phyloP scores from a whole-genome alignment of 441 rosid genomes.

The Kokia cookei region DNA sequence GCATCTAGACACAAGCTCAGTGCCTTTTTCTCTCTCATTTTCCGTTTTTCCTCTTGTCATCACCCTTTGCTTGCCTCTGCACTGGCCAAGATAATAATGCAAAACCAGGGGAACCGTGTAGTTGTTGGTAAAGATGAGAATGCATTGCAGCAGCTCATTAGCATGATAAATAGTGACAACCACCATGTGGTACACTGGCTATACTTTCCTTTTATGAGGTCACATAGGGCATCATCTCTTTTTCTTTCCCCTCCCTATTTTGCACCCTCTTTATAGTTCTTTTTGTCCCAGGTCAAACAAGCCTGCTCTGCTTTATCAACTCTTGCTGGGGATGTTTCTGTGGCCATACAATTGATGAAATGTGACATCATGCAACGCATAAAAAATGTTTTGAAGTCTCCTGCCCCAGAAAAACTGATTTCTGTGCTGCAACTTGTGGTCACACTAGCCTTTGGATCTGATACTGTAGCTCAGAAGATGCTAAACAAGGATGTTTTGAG shows the following conservation, averaged over 20 bases:
- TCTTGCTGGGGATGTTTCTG: slow-evolving; percentile 84
- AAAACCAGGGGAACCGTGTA: slow-evolving; percentile 84
- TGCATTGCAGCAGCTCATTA: slow-evolving; percentile 96
- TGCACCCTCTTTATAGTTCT: slow-evolving; percentile 19
- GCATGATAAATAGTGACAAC: slow-evolving; percentile 95
- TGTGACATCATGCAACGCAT: slow-evolving; percentile 95
- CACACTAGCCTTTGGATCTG: slow-evolving; percentile 82
- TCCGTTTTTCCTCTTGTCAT: slow-evolving; percentile 96
- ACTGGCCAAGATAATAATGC: slow-evolving; percentile 91
- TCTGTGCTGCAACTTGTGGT: slow-evolving; percentile 87
- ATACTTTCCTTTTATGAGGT: slow-evolving; percentile 10
- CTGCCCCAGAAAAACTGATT: slow-evolving; percentile 64
- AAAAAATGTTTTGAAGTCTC: slow-evolving; percentile 73
- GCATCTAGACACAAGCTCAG: slow-evolving; percentile 93
- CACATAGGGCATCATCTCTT: not conserved
- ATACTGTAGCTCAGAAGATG: slow-evolving; percentile 85
- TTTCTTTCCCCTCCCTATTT: slow-evolving; percentile 9
- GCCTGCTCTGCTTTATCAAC: slow-evolving; percentile 92
- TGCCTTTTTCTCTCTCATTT: slow-evolving; percentile 95
- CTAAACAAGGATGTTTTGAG: slow-evolving; percentile 71
- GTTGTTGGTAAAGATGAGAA: slow-evolving; percentile 96
- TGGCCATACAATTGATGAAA: slow-evolving; percentile 91
- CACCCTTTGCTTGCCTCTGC: slow-evolving; percentile 98
- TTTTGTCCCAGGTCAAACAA: slow-evolving; percentile 73
- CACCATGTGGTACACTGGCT: slow-evolving; percentile 73